Base-by-base conservation (phyloP, 2,329 filamentous ascomycete species). In the Huntiella savannae region DNA sequence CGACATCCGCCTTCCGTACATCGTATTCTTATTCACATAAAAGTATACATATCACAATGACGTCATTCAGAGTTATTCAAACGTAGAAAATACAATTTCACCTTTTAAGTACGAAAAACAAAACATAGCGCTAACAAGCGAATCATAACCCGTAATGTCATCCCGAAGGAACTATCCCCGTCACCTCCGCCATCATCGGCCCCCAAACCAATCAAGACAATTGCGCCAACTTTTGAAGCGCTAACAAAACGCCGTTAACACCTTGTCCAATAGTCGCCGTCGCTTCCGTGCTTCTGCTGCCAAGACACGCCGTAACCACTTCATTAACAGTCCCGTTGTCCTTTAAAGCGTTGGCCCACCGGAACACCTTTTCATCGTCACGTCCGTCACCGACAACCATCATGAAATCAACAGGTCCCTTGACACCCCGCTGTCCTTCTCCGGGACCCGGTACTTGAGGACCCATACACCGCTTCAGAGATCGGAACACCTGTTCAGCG, bases 321-420 rank as follows among this genome's bases (percentile, higher is more conserved):
- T 84, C 70, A 43, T 76, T 63, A 38, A 86, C 69, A 2, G 64
- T 63, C 13, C 71, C 69, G 6, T 70, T 63, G 3, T 71, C 68
- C 16, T 69, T 69, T 8, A 94, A 64, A 42, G 75, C 69, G 62
- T 95, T 94, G 13, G 88, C 91, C 88, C 91, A 96, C 51, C 79
- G 79, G 65, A 94, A 96, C 15, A 94, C 81, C 54, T 84, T 81
- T 58, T 96, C 88, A 53, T 96, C 91, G 54, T 95, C 88, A 32
- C 88, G 78, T 37, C 87, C 85, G 56, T 95, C 87, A 34, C 88
- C 88, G 33, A 87, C 75, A 5, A 94, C 82, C 64, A 95, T 76
- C 48, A 96, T 62, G 60, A 95, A 96, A 58, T 95, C 85, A 1
- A 85, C 73, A 0, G 69, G 58, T 13, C 43, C 43, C 3, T 56